A percentile compares a stretch with the other conserved stretches of the same genome.
Evolutionary conservation across 169 alveolate genomes (phyloP).

Genomic region (Plasmodium vivax): DNA sequence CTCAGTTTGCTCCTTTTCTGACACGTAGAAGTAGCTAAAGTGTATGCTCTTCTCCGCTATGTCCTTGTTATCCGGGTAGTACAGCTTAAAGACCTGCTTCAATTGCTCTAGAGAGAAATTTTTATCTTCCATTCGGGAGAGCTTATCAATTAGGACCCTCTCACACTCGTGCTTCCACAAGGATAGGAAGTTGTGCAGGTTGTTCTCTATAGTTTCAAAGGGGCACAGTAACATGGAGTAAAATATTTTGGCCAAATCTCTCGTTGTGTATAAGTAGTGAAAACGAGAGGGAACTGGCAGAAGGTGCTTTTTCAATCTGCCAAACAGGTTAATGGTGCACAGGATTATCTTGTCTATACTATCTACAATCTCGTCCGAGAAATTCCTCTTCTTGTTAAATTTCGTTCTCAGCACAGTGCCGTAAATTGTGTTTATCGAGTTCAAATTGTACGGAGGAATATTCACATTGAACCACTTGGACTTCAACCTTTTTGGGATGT

Average conservation of each 20-base stretch:
- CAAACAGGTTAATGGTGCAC: slow-evolving; percentile 94
- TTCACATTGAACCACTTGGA: slow-evolving; percentile 94
- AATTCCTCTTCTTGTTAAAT: slow-evolving; percentile 91
- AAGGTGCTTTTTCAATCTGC: slow-evolving; percentile 77
- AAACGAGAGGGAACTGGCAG: slow-evolving; percentile 93
- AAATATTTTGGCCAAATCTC: slow-evolving; percentile 97
- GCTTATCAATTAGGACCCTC: slow-evolving; percentile 96
- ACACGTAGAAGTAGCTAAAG: slow-evolving; percentile 73
- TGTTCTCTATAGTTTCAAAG: slow-evolving; percentile 81
- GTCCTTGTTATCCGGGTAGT: slow-evolving; percentile 39
- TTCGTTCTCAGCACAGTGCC: slow-evolving; percentile 93
- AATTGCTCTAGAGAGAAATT: slow-evolving; percentile 75
- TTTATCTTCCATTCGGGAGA: slow-evolving; percentile 92
- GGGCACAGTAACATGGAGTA: slow-evolving; percentile 90
- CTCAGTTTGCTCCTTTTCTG: slow-evolving; percentile 61
- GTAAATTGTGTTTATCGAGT: slow-evolving; percentile 95
- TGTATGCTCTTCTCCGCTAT: slow-evolving; percentile 60
- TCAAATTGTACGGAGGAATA: slow-evolving; percentile 94
- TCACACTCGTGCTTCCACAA: slow-evolving; percentile 98
- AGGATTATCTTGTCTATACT: slow-evolving; percentile 86
- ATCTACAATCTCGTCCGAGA: slow-evolving; percentile 88
- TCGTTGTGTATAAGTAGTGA: slow-evolving; percentile 97
- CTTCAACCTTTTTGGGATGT: slow-evolving; percentile 96
- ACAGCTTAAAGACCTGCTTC: slow-evolving; percentile 44
- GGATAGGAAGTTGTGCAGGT: slow-evolving; percentile 89